Evolutionary conservation across 1,139 yeast genomes (phyloP).

Genomic region (Debaryomyces sp.): DNA sequence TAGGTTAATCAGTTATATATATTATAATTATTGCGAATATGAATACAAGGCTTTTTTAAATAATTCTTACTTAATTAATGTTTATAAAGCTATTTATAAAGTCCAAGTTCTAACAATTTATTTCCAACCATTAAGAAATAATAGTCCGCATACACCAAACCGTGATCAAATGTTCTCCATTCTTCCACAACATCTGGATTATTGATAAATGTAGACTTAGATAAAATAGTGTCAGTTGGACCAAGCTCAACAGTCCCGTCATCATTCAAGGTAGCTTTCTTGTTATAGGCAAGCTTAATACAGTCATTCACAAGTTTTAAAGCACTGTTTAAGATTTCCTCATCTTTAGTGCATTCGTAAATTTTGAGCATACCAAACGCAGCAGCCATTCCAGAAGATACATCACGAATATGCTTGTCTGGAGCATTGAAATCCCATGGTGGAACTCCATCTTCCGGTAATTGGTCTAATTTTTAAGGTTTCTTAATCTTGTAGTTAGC

Average conservation of each 20-base stretch:
- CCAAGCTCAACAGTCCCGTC: slow-evolving; percentile 18
- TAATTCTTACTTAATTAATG: too few relatives aligned
- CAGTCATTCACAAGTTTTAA: slow-evolving; percentile 13
- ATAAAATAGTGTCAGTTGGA: slow-evolving; percentile 22
- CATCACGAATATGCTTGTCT: slow-evolving; percentile 21
- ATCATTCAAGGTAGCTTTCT: slow-evolving; percentile 10
- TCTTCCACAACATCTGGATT: slow-evolving; percentile 14
- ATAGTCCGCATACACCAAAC: slow-evolving; percentile 29
- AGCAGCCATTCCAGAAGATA: slow-evolving; percentile 29
- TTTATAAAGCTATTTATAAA: not conserved
- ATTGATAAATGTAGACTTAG: slow-evolving; percentile 23
- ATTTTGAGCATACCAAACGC: slow-evolving; percentile 25
- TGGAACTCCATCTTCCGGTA: slow-evolving; percentile 26
- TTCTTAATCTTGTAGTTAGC: too few relatives aligned
- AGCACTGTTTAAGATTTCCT: slow-evolving; percentile 11
- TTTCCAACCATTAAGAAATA: slow-evolving; percentile 26
- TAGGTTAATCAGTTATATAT: too few relatives aligned
- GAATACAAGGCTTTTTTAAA: too few relatives aligned
- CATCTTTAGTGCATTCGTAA: slow-evolving; percentile 16
- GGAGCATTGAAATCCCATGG: slow-evolving; percentile 34
- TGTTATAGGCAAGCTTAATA: slow-evolving; percentile 11
- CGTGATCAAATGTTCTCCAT: slow-evolving; percentile 19
- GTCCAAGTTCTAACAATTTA: slow-evolving; percentile 20
- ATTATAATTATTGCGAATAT: too few relatives aligned
- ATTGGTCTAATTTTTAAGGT: too few relatives aligned